Evolutionary conservation across 345 rosid genomes (phyloP), one percentile per base, ranked within the genome.

Genomic region (Pistacia atlantica): DNA sequence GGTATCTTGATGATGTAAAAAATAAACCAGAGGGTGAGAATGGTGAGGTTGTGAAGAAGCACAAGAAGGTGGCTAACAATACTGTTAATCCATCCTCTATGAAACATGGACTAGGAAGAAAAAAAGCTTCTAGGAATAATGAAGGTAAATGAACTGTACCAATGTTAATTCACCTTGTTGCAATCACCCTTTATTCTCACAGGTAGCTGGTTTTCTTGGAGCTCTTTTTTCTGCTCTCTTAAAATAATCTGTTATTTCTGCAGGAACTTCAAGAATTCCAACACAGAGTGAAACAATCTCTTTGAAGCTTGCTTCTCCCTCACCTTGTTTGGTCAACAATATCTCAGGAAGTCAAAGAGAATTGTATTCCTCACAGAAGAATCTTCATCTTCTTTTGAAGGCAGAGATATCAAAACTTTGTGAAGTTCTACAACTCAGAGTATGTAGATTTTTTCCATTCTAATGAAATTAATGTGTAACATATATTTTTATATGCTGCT

Each of bases 361-460:
- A 71, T 65, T 82, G 75, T 75, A n/a, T 46, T 88, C 87, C 72
- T 89, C 84, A 33, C 97, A 90, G 83, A 86, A 82, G 80, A 81
- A 78, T 84, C 93, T 96, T 55, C 88, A 87, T 82, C 81, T 80
- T 77, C 74, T 72, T 75, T 84, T 92, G 83, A 89, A 87, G 90
- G 91, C 84, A 57, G 85, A 85, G 73, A 84, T 91, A 48, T 84
- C 86, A 71, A 86, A 83, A 82, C 97, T 96, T 75, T 83, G 91
- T 83, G 84, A 87, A 84, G 82, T 86, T 77, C 80, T 93, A 66
- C 80, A 75, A 67, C 88, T 92, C 66, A 82, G 91, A 55, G 98
- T 96, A 85, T 81, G 90, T 74, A 55, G 60, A 74, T 22, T 55
- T 51, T 75, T 81, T 65, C 62, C 64, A 72, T 71, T 72, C 56